These are phyloP conservation scores for Nectriaceae sp. DNA, from an alignment of 2,329 filamentous ascomycete genomes.

Conservation along the genomic window DNA sequence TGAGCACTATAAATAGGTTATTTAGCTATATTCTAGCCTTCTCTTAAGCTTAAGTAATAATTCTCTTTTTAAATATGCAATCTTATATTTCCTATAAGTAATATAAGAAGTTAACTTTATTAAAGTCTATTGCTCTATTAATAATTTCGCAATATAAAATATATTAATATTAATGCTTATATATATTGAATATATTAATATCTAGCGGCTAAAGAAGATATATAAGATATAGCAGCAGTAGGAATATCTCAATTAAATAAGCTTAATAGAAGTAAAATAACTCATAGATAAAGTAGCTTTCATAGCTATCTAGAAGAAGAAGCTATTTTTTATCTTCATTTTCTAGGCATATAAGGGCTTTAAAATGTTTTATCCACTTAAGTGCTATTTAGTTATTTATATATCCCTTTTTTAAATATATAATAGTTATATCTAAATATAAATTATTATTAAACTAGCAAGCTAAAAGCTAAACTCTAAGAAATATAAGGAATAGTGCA, in stretches of 20 bases:
- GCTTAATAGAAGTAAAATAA: neutral
- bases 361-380: conserved; percentile 6
- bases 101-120: conserved; percentile 2
- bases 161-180: conserved; percentile 5
- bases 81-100: neutral
- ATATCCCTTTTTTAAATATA: conserved; percentile 1
- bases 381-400: conserved; percentile 4
- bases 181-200: conserved; percentile 4
- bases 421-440: conserved; percentile 4
- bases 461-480: neutral
- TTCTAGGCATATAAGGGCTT: neutral
- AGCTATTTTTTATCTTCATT: neutral
- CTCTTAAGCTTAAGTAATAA: no score
- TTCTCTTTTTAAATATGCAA: conserved; percentile 4
- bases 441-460: conserved; percentile 1
- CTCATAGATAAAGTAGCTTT: conserved; percentile 1
- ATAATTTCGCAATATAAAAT: conserved; percentile 6
- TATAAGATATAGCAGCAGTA: conserved; percentile 3
- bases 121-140: conserved; percentile 3
- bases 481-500: neutral
- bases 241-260: conserved; percentile 6
- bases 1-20: neutral
- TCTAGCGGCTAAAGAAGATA: conserved; percentile 1
- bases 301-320: neutral
- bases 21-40: neutral